Evolutionary conservation across 2,329 filamentous ascomycete species (phyloP).

Genomic region (Hortaea werneckii): DNA sequence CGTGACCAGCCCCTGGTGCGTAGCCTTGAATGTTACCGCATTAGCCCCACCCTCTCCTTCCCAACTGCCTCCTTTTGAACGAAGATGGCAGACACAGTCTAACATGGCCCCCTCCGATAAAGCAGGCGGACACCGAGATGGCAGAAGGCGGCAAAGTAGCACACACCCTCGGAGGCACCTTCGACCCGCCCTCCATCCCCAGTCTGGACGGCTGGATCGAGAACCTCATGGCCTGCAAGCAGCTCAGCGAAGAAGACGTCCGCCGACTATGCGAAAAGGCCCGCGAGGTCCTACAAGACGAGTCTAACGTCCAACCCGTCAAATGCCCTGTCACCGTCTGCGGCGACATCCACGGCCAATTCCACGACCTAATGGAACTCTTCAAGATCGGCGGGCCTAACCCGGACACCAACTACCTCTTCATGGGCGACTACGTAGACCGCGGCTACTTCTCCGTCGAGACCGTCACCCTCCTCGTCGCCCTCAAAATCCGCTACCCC

Average conservation of each 20-base stretch:
- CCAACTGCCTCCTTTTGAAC: too few species aligned
- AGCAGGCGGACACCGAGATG: conserved; percentile 78
- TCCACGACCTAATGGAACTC: conserved; percentile 97
- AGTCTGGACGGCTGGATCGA: conserved; percentile 98
- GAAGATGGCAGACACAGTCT: too few species aligned
- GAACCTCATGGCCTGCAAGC: conserved; percentile 96
- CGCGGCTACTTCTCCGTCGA: conserved; percentile 98
- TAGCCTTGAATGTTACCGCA: too few species aligned
- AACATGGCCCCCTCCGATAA: too few species aligned
- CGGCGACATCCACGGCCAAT: conserved; percentile 98
- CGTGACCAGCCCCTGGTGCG: conserved; percentile 12
- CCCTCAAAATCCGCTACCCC: conserved; percentile 94
- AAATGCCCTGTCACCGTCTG: conserved; percentile 99
- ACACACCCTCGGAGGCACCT: conserved; percentile 57
- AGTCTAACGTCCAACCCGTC: conserved; percentile 98
- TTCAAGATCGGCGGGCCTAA: conserved; percentile 98
- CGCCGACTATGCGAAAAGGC: conserved; percentile 97
- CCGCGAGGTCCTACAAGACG: conserved; percentile 89
- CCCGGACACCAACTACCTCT: conserved; percentile 97
- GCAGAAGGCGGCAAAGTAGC: conserved; percentile 86
- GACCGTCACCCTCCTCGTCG: conserved; percentile 91
- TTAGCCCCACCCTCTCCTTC: too few species aligned
- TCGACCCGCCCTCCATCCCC: conserved; percentile 82
- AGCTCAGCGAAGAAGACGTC: conserved; percentile 87
- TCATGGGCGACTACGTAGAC: conserved; percentile 99